phyloP scores from a whole-genome alignment of 2,329 filamentous ascomycete genomes.

The Monilinia laxa region DNA sequence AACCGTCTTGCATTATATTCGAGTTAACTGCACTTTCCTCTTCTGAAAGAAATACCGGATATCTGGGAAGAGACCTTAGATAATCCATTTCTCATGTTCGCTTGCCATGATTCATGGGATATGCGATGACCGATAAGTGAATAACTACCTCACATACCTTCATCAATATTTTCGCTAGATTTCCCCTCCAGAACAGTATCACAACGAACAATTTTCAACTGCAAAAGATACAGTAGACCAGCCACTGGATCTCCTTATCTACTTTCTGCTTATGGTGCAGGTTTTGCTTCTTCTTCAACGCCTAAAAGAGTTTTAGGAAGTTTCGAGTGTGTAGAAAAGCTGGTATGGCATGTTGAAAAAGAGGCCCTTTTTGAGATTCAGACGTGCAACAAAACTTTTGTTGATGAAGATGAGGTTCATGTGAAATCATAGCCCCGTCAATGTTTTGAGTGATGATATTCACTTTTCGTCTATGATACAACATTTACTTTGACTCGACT shows the following conservation, averaged over 20 bases:
- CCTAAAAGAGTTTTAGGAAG: no score
- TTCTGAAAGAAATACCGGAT: accelerated
- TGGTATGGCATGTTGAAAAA: neutral
- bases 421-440: neutral
- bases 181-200: neutral
- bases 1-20: neutral
- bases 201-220: neutral
- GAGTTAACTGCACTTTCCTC: neutral
- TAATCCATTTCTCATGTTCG: neutral
- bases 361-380: neutral
- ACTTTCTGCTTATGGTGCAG: neutral
- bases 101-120: neutral
- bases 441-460: neutral
- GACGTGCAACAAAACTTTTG: neutral
- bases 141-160: neutral
- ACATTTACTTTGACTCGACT: no score
- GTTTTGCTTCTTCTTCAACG: neutral
- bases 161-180: neutral
- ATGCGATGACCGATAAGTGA: accelerated
- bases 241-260: neutral
- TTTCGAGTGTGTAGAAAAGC: neutral
- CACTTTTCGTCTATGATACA: neutral
- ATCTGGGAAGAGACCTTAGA: neutral
- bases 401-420: neutral
- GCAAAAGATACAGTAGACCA: no score